Evolutionary conservation across 2,329 filamentous ascomycete genomes (phyloP), one percentile per base, ranked within the genome.

Genomic region (Botrytis pseudocinerea): DNA sequence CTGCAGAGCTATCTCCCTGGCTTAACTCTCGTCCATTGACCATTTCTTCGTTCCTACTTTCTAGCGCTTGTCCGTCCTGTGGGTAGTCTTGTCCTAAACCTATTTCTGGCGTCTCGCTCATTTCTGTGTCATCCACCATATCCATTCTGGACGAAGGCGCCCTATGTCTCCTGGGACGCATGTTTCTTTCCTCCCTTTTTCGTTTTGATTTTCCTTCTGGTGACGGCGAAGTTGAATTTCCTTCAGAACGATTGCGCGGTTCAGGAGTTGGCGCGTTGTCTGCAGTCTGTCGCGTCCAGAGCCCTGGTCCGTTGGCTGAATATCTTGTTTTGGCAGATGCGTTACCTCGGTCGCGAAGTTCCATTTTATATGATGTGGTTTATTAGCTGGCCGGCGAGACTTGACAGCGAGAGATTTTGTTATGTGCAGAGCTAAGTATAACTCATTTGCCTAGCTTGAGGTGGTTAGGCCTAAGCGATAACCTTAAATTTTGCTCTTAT

Each of bases 401-500:
- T 68, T 20, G 65, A 69, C 54, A 51, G 32, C 18, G 38, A 69
- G 48, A 69, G 65, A 44, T 69, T 69, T 69, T 57, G 65, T 69
- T 59, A 69, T 57, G 48, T 69, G 48, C 48, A 69, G 48, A 51
- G 65, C 65, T 57, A 57, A 65, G 25, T 68, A 32, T 68, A 32
- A 68, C 40, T 57, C 6, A 42, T 32, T 22, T 32, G 48, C 40
- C 64, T 68, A 68, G 48, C 64, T 68, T n/a, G 64, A 68, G 35
- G n/a, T 25, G 48, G 65, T 68, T 68, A 68, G 65, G n/a, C 38
- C 28, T 32, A 28, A 18, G 35, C 25, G 64, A 68, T 68, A 57
- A 68, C 46, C 64, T 68, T 68, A 68, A 66, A 28, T 68, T 57
- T 40, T 54, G 16, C 35, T 59, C 65, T 69, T 69, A 69, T 69